These are phyloP conservation scores for Colletotrichum sublineola DNA, from an alignment of 2,329 filamentous ascomycete genomes.

Conservation along the genomic window DNA sequence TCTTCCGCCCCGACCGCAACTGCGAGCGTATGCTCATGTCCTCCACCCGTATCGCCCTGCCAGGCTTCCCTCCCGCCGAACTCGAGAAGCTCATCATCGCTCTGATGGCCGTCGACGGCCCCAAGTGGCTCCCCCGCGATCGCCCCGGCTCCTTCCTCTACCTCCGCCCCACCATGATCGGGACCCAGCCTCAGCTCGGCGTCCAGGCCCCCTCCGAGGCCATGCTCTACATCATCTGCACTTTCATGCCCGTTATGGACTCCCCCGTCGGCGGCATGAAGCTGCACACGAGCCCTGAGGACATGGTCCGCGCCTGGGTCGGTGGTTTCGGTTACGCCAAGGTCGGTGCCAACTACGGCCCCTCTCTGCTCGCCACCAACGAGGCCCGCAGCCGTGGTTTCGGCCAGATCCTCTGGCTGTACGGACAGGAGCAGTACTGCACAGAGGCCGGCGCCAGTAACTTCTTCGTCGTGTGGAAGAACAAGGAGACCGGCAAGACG, in stretches of 20 bases:
- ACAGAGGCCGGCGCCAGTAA: slow-evolving; percentile 94
- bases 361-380: slow-evolving; percentile 81
- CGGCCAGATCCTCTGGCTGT: slow-evolving; percentile 95
- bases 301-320: slow-evolving; percentile 92
- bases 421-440: slow-evolving; percentile 80
- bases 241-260: slow-evolving; percentile 71
- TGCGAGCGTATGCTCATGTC: slow-evolving; percentile 74
- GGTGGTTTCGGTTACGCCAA: slow-evolving; percentile 94
- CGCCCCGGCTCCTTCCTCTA: slow-evolving; percentile 82
- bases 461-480: slow-evolving; percentile 88
- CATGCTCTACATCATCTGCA: slow-evolving; percentile 86
- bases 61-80: slow-evolving; percentile 77
- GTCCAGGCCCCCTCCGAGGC: slow-evolving; percentile 85
- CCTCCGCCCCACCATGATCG: slow-evolving; percentile 89
- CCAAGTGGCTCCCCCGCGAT: slow-evolving; percentile 82
- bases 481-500: slow-evolving; percentile 68
- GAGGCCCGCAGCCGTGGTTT: slow-evolving; percentile 81
- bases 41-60: slow-evolving; percentile 77
- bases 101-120: slow-evolving; percentile 79
- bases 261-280: slow-evolving; percentile 71
- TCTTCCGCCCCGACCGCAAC: slow-evolving; percentile 84
- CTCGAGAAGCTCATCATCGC: slow-evolving; percentile 80
- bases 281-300: slow-evolving; percentile 82
- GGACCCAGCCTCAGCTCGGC: slow-evolving; percentile 82
- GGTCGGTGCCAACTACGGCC: slow-evolving; percentile 94